A percentile compares a stretch with the other conserved stretches of the same genome.
Evolutionary conservation across 257 asterid species (phyloP).

Genomic region (Fraxinus quadrangulata): DNA sequence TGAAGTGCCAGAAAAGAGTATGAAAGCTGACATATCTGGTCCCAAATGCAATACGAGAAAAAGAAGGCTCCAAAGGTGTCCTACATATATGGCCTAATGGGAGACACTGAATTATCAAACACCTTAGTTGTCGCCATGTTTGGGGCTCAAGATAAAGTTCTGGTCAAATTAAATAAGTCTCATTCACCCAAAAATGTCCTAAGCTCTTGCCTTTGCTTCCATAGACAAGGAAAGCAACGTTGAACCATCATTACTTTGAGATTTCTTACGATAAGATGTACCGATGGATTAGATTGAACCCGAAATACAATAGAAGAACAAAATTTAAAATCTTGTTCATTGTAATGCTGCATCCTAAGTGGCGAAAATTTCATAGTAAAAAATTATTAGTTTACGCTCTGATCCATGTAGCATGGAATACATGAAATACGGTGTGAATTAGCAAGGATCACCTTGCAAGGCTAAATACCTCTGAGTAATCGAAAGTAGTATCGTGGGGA

Average conservation of each 20-base stretch:
- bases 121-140: conserved; percentile 37
- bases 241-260: conserved; percentile 42
- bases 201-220: conserved; percentile 23
- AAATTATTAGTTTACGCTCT: no score
- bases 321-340: no score
- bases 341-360: no score
- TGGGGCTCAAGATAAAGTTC: conserved; percentile 21
- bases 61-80: conserved; percentile 32
- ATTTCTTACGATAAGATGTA: background rate
- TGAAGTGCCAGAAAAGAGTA: conserved; percentile 9
- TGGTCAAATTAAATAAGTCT: conserved; percentile 4
- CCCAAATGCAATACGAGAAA: conserved; percentile 28
- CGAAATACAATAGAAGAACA: background rate
- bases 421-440: no score
- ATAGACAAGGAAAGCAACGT: conserved; percentile 27
- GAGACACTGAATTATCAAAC: conserved; percentile 32
- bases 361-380: no score
- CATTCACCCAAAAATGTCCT: background rate
- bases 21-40: conserved; percentile 21
- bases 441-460: no score
- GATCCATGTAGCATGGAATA: no score
- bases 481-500: no score
- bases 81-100: conserved; percentile 24
- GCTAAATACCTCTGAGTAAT: no score
- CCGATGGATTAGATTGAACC: no score